Percentiles rank a stretch among this genome's conserved stretches.
phyloP scores from a whole-genome alignment of 78 protist species.

The Planoprotostelium fungivorum region DNA sequence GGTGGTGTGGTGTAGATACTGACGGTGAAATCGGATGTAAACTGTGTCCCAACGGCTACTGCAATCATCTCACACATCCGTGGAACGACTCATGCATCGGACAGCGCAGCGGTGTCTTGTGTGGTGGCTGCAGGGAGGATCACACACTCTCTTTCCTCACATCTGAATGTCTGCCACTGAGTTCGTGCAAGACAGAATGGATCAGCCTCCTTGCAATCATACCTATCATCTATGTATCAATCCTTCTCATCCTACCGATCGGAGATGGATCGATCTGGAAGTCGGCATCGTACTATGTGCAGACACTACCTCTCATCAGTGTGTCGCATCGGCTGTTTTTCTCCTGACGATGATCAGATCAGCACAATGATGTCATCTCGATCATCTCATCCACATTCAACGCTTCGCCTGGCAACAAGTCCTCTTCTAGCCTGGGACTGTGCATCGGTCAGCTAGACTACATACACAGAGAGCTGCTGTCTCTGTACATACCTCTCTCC shows the following conservation, averaged over 20 bases:
- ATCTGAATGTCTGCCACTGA: not conserved
- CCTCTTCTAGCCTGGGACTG: not conserved
- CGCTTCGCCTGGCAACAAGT: no score
- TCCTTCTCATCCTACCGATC: not conserved
- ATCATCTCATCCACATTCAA: no score
- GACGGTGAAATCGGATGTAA: not conserved
- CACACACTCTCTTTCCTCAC: not conserved
- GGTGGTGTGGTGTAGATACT: not conserved
- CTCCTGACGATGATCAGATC: no score
- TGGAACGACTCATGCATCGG: not conserved
- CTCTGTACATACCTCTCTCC: not conserved
- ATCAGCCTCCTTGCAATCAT: not conserved
- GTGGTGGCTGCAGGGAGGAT: not conserved
- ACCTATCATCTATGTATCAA: not conserved
- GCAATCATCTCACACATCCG: not conserved
- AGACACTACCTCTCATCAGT: not conserved
- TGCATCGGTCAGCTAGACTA: not conserved
- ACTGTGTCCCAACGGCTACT: not conserved
- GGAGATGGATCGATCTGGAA: not conserved
- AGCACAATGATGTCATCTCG: no score
- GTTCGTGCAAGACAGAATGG: not conserved
- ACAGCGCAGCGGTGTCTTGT: not conserved
- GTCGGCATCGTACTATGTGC: not conserved
- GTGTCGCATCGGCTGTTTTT: no score
- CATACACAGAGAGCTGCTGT: not conserved